Evolutionary conservation across 1,284 basidiomycete genomes (phyloP).

Genomic region (Ganoderma leucocontextum): DNA sequence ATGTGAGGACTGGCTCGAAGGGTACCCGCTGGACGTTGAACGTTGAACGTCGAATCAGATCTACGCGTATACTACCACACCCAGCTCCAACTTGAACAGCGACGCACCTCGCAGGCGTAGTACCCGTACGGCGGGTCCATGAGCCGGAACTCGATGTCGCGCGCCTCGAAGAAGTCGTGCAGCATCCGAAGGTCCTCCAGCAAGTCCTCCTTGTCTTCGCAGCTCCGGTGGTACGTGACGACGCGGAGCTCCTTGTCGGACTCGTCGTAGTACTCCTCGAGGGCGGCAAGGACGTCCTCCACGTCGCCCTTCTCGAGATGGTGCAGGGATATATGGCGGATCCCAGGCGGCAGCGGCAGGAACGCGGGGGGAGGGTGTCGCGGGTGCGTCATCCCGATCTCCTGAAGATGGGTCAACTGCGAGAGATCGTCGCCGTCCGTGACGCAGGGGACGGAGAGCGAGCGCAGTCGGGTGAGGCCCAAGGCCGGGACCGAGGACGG

Average conservation of each 20-base stretch:
- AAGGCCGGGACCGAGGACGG: conserved; percentile 9
- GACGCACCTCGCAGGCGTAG: conserved; percentile 23
- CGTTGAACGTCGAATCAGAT: neutral
- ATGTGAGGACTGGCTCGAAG: neutral
- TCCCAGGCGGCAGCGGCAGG: conserved; percentile 11
- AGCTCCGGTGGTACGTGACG: conserved; percentile 21
- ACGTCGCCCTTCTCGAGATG: conserved; percentile 15
- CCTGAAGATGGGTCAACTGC: conserved; percentile 9
- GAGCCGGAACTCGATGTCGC: conserved; percentile 15
- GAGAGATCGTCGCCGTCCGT: conserved; percentile 18
- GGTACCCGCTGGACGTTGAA: neutral
- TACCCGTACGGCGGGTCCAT: conserved; percentile 22
- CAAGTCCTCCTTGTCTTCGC: conserved; percentile 16
- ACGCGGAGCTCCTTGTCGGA: conserved; percentile 1
- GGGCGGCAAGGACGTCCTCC: conserved; percentile 6
- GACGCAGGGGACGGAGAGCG: conserved; percentile 17
- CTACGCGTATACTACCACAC: neutral
- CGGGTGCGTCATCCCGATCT: conserved; percentile 20
- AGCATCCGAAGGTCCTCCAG: conserved; percentile 18
- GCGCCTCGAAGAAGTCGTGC: conserved; percentile 19
- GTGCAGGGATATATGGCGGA: conserved; percentile 19
- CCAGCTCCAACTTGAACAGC: neutral
- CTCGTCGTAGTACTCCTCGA: conserved; percentile 12
- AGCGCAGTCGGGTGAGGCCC: conserved; percentile 13
- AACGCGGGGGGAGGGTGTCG: conserved; percentile 19